A percentile compares a stretch with the other conserved stretches of the same genome.
Conservation (phyloP, 176 grass and related monocot genomes). For the Luzula sylvatica region DNA sequence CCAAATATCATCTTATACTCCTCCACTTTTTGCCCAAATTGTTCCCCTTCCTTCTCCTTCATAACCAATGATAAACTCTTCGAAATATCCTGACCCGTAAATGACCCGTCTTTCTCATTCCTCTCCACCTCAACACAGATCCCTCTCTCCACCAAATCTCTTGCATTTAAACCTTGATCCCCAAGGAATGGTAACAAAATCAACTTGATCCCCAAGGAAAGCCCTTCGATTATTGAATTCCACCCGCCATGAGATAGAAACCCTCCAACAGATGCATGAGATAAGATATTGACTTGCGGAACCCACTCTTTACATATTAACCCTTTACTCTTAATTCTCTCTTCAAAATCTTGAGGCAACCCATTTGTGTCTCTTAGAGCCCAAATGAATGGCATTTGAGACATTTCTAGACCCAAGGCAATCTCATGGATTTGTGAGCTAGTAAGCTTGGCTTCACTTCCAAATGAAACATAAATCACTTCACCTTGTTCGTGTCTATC, state of each 20-base stretch:
- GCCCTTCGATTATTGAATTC: constrained; percentile 41
- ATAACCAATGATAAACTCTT: constrained; percentile 35
- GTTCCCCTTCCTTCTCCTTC: constrained; percentile 26
- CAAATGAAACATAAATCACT: constrained; percentile 56
- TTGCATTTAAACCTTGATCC: constrained; percentile 53
- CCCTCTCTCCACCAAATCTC: constrained; percentile 34
- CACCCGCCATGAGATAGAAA: constrained; percentile 57
- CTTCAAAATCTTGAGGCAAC: constrained; percentile 38
- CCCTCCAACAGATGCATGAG: constrained; percentile 37
- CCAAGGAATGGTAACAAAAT: constrained; percentile 42
- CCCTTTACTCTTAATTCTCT: constrained; percentile 9
- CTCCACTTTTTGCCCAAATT: constrained; percentile 21
- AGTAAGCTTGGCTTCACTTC: constrained; percentile 50
- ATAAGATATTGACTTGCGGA: constrained; percentile 36
- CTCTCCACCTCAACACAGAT: constrained; percentile 38
- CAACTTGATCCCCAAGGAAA: constrained; percentile 28
- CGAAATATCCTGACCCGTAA: constrained; percentile 28
- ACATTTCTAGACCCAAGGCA: constrained; percentile 42
- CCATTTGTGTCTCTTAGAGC: constrained; percentile 20
- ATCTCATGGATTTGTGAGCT: constrained; percentile 27
- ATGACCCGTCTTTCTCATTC: constrained; percentile 39
- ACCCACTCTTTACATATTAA: constrained; percentile 35
- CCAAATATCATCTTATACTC: constrained; percentile 35
- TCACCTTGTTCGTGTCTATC: constrained; percentile 22
- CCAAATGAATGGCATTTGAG: constrained; percentile 49